These are phyloP conservation scores for Komagataella ulmi DNA, from an alignment of 805 yeast species.

Conservation along the genomic window DNA sequence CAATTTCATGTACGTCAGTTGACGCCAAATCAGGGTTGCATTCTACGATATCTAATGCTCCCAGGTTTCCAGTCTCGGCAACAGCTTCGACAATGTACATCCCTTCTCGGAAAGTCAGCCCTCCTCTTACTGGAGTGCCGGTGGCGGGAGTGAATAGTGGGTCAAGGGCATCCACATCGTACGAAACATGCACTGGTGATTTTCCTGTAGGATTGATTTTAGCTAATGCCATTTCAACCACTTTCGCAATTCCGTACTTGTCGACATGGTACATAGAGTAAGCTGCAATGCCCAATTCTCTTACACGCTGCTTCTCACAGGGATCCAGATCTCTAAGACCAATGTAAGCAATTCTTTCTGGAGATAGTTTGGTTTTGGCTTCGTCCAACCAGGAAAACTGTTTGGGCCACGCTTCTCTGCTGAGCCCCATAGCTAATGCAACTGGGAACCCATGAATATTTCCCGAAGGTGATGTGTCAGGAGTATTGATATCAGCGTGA, in stretches of 20 bases:
- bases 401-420: slow-evolving; percentile 51
- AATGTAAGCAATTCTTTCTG: slow-evolving; percentile 73
- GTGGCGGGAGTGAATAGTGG: slow-evolving; percentile 93
- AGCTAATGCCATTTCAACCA: slow-evolving; percentile 82
- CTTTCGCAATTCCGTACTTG: slow-evolving; percentile 83
- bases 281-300: slow-evolving; percentile 63
- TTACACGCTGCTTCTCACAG: slow-evolving; percentile 67
- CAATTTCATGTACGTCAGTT: slow-evolving; percentile 63
- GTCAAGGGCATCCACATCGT: slow-evolving; percentile 95
- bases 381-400: slow-evolving; percentile 54
- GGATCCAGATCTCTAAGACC: slow-evolving; percentile 90
- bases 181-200: slow-evolving; percentile 75
- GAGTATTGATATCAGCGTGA: slow-evolving; percentile 93
- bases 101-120: slow-evolving; percentile 88
- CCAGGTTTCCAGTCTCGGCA: slow-evolving; percentile 80
- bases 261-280: slow-evolving; percentile 95
- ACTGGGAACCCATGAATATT: slow-evolving; percentile 96
- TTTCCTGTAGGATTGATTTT: slow-evolving; percentile 59
- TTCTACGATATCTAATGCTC: slow-evolving; percentile 86
- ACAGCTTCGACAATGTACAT: slow-evolving; percentile 83
- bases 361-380: slow-evolving; percentile 38
- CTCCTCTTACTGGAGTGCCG: slow-evolving; percentile 97
- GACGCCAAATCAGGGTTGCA: slow-evolving; percentile 82
- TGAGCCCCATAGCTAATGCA: slow-evolving; percentile 78
- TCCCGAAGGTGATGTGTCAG: slow-evolving; percentile 71